Conservation (phyloP, 1,139 yeast species). For the Eremothecium gossypii region DNA sequence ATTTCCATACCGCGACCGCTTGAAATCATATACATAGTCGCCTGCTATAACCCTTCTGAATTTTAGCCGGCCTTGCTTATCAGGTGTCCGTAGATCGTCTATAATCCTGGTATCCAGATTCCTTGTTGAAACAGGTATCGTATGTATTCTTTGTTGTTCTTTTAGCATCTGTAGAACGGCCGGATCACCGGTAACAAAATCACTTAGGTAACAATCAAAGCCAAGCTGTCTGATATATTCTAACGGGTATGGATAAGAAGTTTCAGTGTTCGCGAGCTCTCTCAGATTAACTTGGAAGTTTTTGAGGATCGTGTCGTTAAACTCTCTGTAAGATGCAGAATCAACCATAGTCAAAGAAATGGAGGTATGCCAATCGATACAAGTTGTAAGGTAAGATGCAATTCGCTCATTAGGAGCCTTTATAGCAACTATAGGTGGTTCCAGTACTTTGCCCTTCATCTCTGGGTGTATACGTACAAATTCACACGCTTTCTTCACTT, state of each 20-base stretch:
- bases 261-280: constrained; percentile 31
- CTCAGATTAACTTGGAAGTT: constrained; percentile 38
- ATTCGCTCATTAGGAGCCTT: constrained; percentile 40
- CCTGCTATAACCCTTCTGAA: constrained; percentile 56
- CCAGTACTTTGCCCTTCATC: constrained; percentile 42
- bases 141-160: constrained; percentile 46
- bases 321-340: constrained; percentile 37
- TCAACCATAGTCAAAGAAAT: constrained; percentile 44
- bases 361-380: constrained; percentile 45
- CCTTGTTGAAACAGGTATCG: constrained; percentile 51
- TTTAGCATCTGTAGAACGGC: constrained; percentile 71
- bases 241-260: constrained; percentile 27
- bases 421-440: constrained; percentile 71
- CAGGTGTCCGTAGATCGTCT: constrained; percentile 33
- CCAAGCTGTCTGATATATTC: constrained; percentile 42
- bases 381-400: constrained; percentile 50
- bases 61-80: constrained; percentile 33
- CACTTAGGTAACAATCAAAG: constrained; percentile 72
- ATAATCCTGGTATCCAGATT: constrained; percentile 38
- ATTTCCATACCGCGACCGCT: constrained; percentile 50
- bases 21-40: constrained; percentile 41
- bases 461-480: constrained; percentile 33
- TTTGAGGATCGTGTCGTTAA: constrained; percentile 36
- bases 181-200: constrained; percentile 63
- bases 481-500: constrained; percentile 34